Conservation (phyloP, 75 land plant genomes). For the Sequoiadendron giganteum region DNA sequence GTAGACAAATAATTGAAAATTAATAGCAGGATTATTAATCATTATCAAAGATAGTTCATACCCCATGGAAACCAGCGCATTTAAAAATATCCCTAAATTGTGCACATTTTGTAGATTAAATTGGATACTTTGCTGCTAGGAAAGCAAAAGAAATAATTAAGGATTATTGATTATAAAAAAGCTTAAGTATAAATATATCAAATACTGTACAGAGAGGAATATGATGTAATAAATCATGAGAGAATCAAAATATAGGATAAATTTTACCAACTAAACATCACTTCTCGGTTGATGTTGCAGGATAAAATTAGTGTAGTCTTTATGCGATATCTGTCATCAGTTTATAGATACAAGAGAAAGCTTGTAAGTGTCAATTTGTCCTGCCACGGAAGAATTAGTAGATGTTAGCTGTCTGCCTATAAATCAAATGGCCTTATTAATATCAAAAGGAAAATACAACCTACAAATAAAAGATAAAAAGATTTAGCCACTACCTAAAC, state of each 20-base stretch:
- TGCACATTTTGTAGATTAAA: background rate
- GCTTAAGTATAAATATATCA: background rate
- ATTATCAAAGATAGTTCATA: background rate
- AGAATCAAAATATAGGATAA: background rate
- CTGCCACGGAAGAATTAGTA: background rate
- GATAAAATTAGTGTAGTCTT: background rate
- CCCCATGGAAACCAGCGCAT: background rate
- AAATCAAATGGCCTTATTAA: background rate
- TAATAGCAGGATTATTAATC: background rate
- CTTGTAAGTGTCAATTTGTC: background rate
- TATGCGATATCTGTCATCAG: background rate
- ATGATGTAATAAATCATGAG: background rate
- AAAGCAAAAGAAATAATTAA: background rate
- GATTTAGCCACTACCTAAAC: background rate
- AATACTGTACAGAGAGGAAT: background rate
- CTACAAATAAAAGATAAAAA: constrained; percentile 2
- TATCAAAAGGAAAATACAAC: background rate
- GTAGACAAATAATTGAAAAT: background rate
- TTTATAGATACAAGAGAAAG: background rate
- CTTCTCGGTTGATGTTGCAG: background rate
- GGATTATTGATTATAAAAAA: background rate
- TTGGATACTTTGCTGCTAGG: background rate
- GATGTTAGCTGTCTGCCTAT: background rate
- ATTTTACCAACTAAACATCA: constrained; percentile 1
- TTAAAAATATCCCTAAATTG: background rate